Evolutionary conservation across 2,329 filamentous ascomycete species (phyloP).

Genomic region (Camptophora hylomeconis): DNA sequence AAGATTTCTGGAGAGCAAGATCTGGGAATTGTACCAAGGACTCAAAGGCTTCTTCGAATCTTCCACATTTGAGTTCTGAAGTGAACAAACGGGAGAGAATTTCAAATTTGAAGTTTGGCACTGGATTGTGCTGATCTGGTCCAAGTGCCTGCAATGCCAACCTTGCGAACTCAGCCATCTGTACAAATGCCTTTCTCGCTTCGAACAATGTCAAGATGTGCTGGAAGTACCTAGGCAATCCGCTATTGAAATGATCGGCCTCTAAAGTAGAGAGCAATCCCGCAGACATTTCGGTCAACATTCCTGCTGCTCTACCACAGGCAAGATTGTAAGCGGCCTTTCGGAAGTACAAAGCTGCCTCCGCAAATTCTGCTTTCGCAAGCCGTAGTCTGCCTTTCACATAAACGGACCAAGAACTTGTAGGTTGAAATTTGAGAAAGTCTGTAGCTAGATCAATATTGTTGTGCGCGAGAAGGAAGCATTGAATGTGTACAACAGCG

Average conservation of each 20-base stretch:
- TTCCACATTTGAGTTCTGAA: constrained; percentile 62
- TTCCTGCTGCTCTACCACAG: constrained; percentile 30
- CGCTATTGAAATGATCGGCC: constrained; percentile 53
- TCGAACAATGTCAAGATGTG: constrained; percentile 79
- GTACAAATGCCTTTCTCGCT: constrained; percentile 59
- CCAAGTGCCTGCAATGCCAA: constrained; percentile 54
- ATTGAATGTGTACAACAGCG: constrained; percentile 53
- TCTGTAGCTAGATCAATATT: constrained; percentile 52
- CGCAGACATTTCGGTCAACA: constrained; percentile 34
- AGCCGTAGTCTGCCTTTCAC: constrained; percentile 71
- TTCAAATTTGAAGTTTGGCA: constrained; percentile 43
- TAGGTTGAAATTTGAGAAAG: constrained; percentile 52
- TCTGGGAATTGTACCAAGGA: constrained; percentile 63
- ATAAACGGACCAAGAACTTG: constrained; percentile 53
- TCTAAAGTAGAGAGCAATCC: constrained; percentile 66
- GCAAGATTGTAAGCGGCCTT: constrained; percentile 55
- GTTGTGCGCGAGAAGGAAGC: constrained; percentile 54
- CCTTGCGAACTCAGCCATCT: constrained; percentile 71
- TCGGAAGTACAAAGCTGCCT: constrained; percentile 64
- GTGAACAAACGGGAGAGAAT: constrained; percentile 76
- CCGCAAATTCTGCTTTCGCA: constrained; percentile 57
- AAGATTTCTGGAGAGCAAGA: constrained; percentile 55
- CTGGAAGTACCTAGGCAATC: constrained; percentile 70
- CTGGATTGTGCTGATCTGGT: constrained; percentile 21
- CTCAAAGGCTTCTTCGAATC: constrained; percentile 72